These are phyloP conservation scores for Drechslerella dactyloides DNA, from an alignment of 2,329 filamentous ascomycete genomes.

Conservation along the genomic window DNA sequence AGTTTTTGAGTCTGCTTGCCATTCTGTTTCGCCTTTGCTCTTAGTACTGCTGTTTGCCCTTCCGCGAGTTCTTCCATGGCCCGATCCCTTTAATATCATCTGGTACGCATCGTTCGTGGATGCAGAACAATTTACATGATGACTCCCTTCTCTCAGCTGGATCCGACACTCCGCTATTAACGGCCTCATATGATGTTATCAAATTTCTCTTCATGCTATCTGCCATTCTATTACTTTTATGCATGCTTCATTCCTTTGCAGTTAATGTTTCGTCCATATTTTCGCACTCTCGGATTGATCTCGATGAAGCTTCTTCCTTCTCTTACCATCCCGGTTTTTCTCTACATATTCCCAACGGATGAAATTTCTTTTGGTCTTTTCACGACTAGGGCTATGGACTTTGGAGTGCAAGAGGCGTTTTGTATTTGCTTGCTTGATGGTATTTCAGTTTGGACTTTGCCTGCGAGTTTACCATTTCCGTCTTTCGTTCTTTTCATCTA, in stretches of 20 bases:
- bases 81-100: neutral
- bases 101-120: neutral
- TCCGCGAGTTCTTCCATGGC: neutral
- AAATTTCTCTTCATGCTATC: neutral
- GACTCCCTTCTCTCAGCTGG: neutral
- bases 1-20: conserved; percentile 3
- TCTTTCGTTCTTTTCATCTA: neutral
- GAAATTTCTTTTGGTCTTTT: conserved; percentile 4
- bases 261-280: neutral
- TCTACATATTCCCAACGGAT: neutral
- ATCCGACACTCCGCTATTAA: conserved; percentile 45
- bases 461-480: neutral
- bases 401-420: conserved; percentile 12
- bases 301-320: conserved; percentile 3
- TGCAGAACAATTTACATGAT: neutral
- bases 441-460: neutral
- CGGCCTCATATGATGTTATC: conserved; percentile 29
- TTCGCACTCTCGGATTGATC: conserved; percentile 17
- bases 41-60: neutral
- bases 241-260: conserved; percentile 18
- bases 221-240: neutral
- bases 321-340: neutral
- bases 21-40: conserved; percentile 9
- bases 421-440: neutral
- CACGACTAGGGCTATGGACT: conserved; percentile 2